phyloP scores from a whole-genome alignment of 2,329 filamentous ascomycete genomes.

The Phaeomoniella chlamydospora region DNA sequence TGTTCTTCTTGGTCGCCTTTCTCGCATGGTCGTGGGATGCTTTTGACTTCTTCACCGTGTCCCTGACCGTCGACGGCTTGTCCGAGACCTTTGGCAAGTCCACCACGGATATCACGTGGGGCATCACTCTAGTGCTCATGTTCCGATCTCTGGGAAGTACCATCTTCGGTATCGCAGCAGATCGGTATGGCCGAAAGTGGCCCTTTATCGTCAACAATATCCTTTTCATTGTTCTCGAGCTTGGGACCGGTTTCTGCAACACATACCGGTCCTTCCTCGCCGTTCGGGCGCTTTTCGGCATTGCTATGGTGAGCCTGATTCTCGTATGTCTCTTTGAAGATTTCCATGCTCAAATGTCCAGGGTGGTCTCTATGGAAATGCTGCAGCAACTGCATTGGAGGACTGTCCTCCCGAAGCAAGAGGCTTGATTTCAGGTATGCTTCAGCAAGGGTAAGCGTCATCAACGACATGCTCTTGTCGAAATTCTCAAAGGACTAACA shows the following conservation, averaged over 20 bases:
- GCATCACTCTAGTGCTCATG: slow-evolving; percentile 43
- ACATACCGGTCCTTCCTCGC: slow-evolving; percentile 45
- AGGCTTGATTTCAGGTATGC: slow-evolving; percentile 45
- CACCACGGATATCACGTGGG: slow-evolving; percentile 47
- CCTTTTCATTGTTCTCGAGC: slow-evolving; percentile 45
- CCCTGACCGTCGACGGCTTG: slow-evolving; percentile 37
- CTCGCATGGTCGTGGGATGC: slow-evolving; percentile 40
- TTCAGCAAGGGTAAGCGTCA: slow-evolving; percentile 41
- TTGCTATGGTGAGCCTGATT: slow-evolving; percentile 43
- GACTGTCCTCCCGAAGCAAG: slow-evolving; percentile 44
- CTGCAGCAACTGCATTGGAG: slow-evolving; percentile 46
- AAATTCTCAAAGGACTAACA: neutral
- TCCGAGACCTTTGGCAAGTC: slow-evolving; percentile 38
- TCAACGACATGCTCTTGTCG: neutral
- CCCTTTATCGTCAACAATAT: slow-evolving; percentile 47
- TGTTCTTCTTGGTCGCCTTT: slow-evolving; percentile 20
- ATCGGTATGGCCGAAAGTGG: slow-evolving; percentile 43
- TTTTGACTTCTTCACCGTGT: slow-evolving; percentile 50
- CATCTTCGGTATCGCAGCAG: slow-evolving; percentile 38
- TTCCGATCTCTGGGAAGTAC: slow-evolving; percentile 44
- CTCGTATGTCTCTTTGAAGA: slow-evolving; percentile 3
- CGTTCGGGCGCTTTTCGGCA: slow-evolving; percentile 45
- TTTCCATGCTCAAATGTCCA: neutral
- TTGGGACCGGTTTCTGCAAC: slow-evolving; percentile 44
- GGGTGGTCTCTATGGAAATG: slow-evolving; percentile 41